Conservation (phyloP, 2,329 filamentous ascomycete genomes). For the Cercospora janseana region DNA sequence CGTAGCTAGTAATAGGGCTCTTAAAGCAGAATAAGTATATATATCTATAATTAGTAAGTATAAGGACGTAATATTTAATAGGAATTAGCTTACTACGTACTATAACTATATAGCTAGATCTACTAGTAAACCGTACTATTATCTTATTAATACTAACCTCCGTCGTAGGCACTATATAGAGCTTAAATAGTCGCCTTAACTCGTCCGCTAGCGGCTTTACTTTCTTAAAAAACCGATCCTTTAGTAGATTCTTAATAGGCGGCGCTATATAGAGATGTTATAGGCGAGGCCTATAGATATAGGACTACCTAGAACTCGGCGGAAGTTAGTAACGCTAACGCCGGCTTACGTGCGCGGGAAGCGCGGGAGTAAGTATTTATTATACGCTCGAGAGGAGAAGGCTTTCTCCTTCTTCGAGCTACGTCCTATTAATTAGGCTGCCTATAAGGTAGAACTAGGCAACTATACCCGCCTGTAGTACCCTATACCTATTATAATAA, state of each 20-base stretch:
- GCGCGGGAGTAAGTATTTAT: too few species aligned
- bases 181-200: slow-evolving; percentile 3
- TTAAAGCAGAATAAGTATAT: slow-evolving; percentile 6
- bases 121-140: slow-evolving; percentile 1
- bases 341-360: too few species aligned
- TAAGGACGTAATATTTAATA: not conserved
- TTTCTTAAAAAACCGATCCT: not conserved
- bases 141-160: slow-evolving; percentile 5
- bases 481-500: too few species aligned
- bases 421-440: too few species aligned
- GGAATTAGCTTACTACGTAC: not conserved
- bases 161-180: not conserved
- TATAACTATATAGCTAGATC: slow-evolving; percentile 3
- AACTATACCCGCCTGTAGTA: too few species aligned
- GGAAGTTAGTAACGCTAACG: too few species aligned
- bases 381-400: too few species aligned
- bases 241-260: not conserved
- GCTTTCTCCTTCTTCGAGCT: too few species aligned
- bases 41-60: not conserved
- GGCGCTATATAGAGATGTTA: not conserved
- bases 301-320: too few species aligned
- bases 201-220: slow-evolving; percentile 1
- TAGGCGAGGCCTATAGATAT: too few species aligned
- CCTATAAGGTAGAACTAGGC: too few species aligned
- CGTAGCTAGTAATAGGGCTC: slow-evolving; percentile 5